These are phyloP conservation scores for Botryotinia globosa DNA, from an alignment of 2,329 filamentous ascomycete genomes.

Conservation along the genomic window DNA sequence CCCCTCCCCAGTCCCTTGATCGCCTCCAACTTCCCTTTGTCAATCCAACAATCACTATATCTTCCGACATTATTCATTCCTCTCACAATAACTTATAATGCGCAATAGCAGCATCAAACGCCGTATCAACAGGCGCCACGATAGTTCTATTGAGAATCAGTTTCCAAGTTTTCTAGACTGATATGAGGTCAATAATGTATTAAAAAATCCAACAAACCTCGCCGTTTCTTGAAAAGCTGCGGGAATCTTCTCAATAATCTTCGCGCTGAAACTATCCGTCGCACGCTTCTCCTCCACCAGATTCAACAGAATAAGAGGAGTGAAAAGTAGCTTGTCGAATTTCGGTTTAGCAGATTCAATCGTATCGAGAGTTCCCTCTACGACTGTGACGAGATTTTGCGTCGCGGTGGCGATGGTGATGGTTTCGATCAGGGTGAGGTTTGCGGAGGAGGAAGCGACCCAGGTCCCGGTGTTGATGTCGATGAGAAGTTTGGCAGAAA, in stretches of 20 bases:
- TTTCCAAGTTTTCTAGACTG: not conserved
- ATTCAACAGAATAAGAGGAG: conserved; percentile 45
- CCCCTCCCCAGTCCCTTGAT: not conserved
- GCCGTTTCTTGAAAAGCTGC: conserved; percentile 20
- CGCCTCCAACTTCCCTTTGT: not conserved
- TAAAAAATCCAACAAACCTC: conserved; percentile 17
- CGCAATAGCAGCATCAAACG: conserved; percentile 54
- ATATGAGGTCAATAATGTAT: rapidly evolving
- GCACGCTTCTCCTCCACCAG: conserved; percentile 44
- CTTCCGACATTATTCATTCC: not conserved
- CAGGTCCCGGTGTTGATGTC: conserved; percentile 43
- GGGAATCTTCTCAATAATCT: conserved; percentile 27
- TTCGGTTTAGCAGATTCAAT: conserved; percentile 41
- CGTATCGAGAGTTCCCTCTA: conserved; percentile 46
- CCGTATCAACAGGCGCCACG: conserved; percentile 44
- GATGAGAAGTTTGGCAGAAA: conserved; percentile 42
- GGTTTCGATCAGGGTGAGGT: conserved; percentile 42
- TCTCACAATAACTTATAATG: conserved; percentile 15
- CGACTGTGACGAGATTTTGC: conserved; percentile 47
- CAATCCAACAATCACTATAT: not conserved
- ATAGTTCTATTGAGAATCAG: conserved; percentile 27
- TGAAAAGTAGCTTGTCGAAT: conserved; percentile 44
- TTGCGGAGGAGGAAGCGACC: conserved; percentile 41
- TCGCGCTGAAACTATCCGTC: conserved; percentile 34
- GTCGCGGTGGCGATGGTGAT: conserved; percentile 43